A percentile compares a stretch with the other conserved stretches of the same genome.
Conservation (phyloP, 1,284 basidiomycete genomes). For the Tylopilus orsonianus region DNA sequence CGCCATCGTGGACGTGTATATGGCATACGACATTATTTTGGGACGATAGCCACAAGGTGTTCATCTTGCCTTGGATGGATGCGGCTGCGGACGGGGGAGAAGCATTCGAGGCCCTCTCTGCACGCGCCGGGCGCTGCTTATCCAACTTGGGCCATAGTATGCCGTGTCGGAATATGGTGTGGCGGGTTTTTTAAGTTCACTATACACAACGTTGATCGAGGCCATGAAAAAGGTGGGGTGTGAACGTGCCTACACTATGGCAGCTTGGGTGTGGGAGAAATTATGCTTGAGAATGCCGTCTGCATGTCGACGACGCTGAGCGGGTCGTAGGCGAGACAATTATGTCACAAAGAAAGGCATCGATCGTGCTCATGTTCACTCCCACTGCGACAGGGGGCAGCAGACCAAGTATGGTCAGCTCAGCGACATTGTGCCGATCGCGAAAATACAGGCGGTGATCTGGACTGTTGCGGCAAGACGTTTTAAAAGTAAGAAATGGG, state of each 20-base stretch:
- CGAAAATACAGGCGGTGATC: slow-evolving; percentile 18
- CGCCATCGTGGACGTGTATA: slow-evolving; percentile 6
- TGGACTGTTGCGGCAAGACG: slow-evolving; percentile 13
- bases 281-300: slow-evolving; percentile 27
- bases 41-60: slow-evolving; percentile 12
- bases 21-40: slow-evolving; percentile 6
- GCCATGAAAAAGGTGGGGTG: slow-evolving; percentile 28
- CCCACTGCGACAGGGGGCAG: not conserved
- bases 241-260: slow-evolving; percentile 31
- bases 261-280: slow-evolving; percentile 28
- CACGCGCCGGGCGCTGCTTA: not conserved
- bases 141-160: not conserved
- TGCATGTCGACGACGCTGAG: slow-evolving; percentile 26
- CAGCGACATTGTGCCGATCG: slow-evolving; percentile 18
- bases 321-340: slow-evolving; percentile 19
- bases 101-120: slow-evolving; percentile 2
- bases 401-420: slow-evolving; percentile 5
- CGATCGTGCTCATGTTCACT: slow-evolving; percentile 1
- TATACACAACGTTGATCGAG: slow-evolving; percentile 23
- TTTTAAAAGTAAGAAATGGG: slow-evolving; percentile 9
- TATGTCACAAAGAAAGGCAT: slow-evolving; percentile 26
- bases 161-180: slow-evolving; percentile 3
- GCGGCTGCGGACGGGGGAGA: not conserved
- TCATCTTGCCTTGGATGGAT: not conserved
- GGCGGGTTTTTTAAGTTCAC: slow-evolving; percentile 26